Percentiles rank a stretch among this genome's conserved stretches.
Conservation (phyloP, 73 alveolate genomes). For the Durusdinium trenchii region DNA sequence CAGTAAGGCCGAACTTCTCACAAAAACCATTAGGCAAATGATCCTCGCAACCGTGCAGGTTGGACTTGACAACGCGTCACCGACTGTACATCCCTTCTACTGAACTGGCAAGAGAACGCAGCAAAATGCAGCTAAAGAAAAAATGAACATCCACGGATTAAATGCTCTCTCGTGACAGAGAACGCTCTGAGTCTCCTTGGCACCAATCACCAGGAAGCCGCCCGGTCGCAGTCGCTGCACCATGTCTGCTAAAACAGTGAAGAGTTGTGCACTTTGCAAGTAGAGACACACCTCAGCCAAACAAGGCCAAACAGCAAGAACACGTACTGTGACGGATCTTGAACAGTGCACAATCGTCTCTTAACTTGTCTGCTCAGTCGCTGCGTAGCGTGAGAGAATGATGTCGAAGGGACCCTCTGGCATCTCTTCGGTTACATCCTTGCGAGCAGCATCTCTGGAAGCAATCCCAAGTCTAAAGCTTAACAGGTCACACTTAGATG, state of each 20-base stretch:
- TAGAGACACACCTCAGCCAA: slow-evolving; percentile 66
- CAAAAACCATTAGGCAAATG: slow-evolving; percentile 88
- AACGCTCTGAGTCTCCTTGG: slow-evolving; percentile 3
- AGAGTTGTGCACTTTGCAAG: slow-evolving; percentile 59
- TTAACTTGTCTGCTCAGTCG: background rate
- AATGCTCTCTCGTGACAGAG: background rate
- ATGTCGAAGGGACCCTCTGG: slow-evolving; percentile 94
- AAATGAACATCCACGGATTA: background rate
- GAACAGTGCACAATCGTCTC: background rate
- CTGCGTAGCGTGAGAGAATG: slow-evolving; percentile 91
- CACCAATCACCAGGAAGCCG: slow-evolving; percentile 82
- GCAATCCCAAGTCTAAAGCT: no score
- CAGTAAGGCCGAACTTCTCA: slow-evolving; percentile 74
- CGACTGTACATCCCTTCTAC: background rate
- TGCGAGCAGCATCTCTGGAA: background rate
- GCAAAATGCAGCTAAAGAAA: background rate
- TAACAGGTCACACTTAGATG: no score
- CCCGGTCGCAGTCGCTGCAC: slow-evolving; percentile 93
- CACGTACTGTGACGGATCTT: background rate
- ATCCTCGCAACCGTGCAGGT: slow-evolving; percentile 19
- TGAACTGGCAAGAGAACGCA: background rate
- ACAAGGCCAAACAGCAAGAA: background rate
- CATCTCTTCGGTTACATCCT: slow-evolving; percentile 90
- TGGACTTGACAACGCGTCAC: background rate
- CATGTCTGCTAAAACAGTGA: slow-evolving; percentile 65